Percentiles rank a stretch among this genome's conserved stretches.
phyloP scores from a whole-genome alignment of 768 basidiomycete genomes.

The Leucocoprinus leucothites region DNA sequence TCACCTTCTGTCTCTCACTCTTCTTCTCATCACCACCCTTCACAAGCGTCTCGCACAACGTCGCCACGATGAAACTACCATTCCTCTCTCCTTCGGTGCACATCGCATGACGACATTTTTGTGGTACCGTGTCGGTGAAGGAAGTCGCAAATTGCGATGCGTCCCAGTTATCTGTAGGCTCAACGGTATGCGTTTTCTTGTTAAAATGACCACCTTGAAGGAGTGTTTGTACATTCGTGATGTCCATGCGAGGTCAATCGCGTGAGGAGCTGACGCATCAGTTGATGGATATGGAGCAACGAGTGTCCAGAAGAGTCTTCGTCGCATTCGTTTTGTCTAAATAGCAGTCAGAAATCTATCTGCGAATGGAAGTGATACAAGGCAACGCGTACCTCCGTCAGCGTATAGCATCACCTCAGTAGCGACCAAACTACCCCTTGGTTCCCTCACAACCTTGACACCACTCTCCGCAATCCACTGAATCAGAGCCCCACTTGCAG shows the following conservation, averaged over 20 bases:
- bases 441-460: slow-evolving; percentile 61
- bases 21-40: slow-evolving; percentile 28
- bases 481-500: slow-evolving; percentile 75
- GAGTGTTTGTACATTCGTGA: slow-evolving; percentile 84
- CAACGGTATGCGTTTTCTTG: slow-evolving; percentile 53
- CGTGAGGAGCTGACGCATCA: slow-evolving; percentile 50
- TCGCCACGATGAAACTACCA: slow-evolving; percentile 76
- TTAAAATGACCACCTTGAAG: slow-evolving; percentile 90
- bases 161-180: slow-evolving; percentile 46
- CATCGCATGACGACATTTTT: slow-evolving; percentile 50
- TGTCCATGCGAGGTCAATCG: slow-evolving; percentile 79
- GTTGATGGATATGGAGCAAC: slow-evolving; percentile 52
- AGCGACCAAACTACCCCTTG: slow-evolving; percentile 76
- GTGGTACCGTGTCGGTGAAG: slow-evolving; percentile 55
- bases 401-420: slow-evolving; percentile 82
- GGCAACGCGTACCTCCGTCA: slow-evolving; percentile 65
- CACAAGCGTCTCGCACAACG: slow-evolving; percentile 59
- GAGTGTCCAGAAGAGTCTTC: slow-evolving; percentile 58
- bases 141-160: slow-evolving; percentile 53
- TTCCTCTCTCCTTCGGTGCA: slow-evolving; percentile 51
- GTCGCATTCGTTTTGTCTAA: slow-evolving; percentile 73
- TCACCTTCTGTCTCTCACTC: slow-evolving; percentile 42
- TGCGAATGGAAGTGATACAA: not conserved
- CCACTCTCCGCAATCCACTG: slow-evolving; percentile 65
- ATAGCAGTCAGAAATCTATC: not conserved